Conservation (phyloP, 768 basidiomycete genomes). For the Agrocybe chaxingu region DNA sequence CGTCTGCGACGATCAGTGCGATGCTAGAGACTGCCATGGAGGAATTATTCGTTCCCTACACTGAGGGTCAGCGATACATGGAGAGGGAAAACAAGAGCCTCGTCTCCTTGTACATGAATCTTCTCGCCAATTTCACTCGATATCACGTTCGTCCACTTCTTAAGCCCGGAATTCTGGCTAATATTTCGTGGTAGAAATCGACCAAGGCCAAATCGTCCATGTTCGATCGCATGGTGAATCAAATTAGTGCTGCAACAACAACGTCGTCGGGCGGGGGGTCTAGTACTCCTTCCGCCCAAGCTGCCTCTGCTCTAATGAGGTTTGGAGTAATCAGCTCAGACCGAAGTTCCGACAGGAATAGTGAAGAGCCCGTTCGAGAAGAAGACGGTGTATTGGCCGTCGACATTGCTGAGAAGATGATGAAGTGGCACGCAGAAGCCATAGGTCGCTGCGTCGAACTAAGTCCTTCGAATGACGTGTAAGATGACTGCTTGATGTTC, state of each 20-base stretch:
- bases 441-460: conserved; percentile 93
- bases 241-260: conserved; percentile 73
- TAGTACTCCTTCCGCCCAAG: conserved; percentile 74
- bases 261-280: conserved; percentile 57
- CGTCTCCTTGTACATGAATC: conserved; percentile 70
- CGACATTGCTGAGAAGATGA: conserved; percentile 81
- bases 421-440: conserved; percentile 98
- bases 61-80: conserved; percentile 87
- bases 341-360: conserved; percentile 43
- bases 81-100: conserved; percentile 88
- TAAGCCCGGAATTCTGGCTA: conserved; percentile 1
- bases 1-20: conserved; percentile 60
- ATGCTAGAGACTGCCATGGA: conserved; percentile 98
- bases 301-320: conserved; percentile 85
- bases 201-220: conserved; percentile 72
- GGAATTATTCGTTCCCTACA: conserved; percentile 92
- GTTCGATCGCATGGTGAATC: conserved; percentile 92
- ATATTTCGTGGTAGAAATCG: conserved; percentile 43
- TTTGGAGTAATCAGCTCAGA: conserved; percentile 77
- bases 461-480: conserved; percentile 81
- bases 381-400: conserved; percentile 81
- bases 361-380: conserved; percentile 71
- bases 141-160: conserved; percentile 69
- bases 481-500: conserved; percentile 26
- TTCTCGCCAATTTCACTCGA: conserved; percentile 73